These are phyloP conservation scores for Kalmusia sp. DNA, from an alignment of 2,329 filamentous ascomycete species.

Conservation along the genomic window DNA sequence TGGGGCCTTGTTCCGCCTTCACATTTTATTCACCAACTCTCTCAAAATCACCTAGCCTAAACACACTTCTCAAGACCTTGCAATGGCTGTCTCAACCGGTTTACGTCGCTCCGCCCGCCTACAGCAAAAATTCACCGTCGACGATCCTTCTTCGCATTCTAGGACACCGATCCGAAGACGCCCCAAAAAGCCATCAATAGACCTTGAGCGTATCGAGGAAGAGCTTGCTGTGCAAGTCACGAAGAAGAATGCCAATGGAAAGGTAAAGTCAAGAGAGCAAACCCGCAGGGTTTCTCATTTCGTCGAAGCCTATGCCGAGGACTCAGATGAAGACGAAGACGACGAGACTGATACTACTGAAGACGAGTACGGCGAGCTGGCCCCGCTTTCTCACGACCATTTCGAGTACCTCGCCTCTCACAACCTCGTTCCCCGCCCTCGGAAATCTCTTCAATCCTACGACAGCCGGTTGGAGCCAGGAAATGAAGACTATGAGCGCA, in stretches of 20 bases:
- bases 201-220: background rate
- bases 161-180: background rate
- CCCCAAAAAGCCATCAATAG: background rate
- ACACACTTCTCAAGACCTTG: too few species aligned
- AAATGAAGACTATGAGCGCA: conserved; percentile 18
- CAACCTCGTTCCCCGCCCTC: background rate
- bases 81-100: background rate
- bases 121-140: background rate
- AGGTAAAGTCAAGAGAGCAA: too few species aligned
- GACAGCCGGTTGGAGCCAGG: conserved; percentile 16
- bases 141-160: background rate
- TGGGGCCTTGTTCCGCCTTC: too few species aligned
- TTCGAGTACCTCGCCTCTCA: conserved; percentile 10
- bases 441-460: background rate
- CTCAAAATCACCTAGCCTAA: background rate
- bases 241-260: too few species aligned
- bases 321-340: background rate
- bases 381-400: conserved; percentile 12
- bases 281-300: too few species aligned
- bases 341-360: background rate
- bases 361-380: conserved; percentile 7
- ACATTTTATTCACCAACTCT: background rate
- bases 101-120: background rate
- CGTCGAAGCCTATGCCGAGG: background rate
- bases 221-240: background rate